These are phyloP conservation scores for Diaporthe sp. DNA, from an alignment of 2,329 filamentous ascomycete genomes.

Conservation along the genomic window DNA sequence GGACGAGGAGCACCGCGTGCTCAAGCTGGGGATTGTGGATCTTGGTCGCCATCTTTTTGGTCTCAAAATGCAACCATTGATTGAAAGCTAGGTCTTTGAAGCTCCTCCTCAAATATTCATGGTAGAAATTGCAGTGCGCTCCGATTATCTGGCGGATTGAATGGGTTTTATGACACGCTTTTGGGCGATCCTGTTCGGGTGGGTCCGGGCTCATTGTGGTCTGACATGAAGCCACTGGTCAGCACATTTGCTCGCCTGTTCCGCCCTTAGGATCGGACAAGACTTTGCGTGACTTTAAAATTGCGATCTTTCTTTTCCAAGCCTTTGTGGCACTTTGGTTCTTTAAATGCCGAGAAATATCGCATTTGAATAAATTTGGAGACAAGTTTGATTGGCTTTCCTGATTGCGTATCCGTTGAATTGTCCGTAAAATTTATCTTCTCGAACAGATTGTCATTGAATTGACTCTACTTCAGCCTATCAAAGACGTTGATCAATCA, in stretches of 20 bases:
- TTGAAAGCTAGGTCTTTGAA: background rate
- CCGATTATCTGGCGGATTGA: background rate
- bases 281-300: conserved; percentile 21
- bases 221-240: conserved; percentile 37
- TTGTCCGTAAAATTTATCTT: background rate
- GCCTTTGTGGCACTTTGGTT: background rate
- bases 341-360: too few relatives aligned
- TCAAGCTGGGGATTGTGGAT: conserved; percentile 31
- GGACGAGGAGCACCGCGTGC: conserved; percentile 27
- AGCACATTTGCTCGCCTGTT: conserved; percentile 19
- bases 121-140: background rate
- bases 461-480: background rate
- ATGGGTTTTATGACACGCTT: background rate
- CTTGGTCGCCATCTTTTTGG: conserved; percentile 1
- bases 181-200: conserved; percentile 4
- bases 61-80: background rate
- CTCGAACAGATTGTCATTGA: background rate
- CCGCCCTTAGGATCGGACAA: conserved; percentile 2
- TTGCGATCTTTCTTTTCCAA: background rate
- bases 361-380: too few relatives aligned
- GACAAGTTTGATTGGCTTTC: background rate
- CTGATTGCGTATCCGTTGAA: background rate
- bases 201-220: conserved; percentile 30
- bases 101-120: too few relatives aligned
- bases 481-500: background rate